Base-by-base conservation (phyloP, 257 asterid species). In the Paraleonurus japonicus region DNA sequence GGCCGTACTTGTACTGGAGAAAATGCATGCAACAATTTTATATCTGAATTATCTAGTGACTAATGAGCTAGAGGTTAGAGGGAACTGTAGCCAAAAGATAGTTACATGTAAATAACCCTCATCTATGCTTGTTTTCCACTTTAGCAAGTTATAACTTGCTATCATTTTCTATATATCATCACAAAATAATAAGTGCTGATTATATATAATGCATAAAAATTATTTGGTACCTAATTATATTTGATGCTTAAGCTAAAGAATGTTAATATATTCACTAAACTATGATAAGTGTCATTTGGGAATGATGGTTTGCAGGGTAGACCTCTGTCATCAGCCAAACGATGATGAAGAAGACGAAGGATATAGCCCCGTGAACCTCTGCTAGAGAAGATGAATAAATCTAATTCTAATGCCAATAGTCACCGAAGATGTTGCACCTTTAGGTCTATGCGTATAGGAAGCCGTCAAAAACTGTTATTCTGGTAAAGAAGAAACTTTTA, bases 341-440 rank as follows among this genome's bases (percentile, higher is more conserved):
- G 98, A 88, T 15, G 98, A 89, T 7, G 97, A 94, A 51, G 99
- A 94, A 43, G 99, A 94, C 57, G 97, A 89, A 3, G 95, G 72
- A 48, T 81, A 75, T 73, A 76, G 78, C 78, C 80, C 95, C 24
- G 24, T 48, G 97, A 86, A 78, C 81, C 86, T 16, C 81, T 94
- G 77, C 80, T 94, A 75, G 96, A 88, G 47, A 91, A 89, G 86
- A 71, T 50, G 61, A 78, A 81, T 74, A 80, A 75, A 78, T 78
- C 85, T 55, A 78, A 71, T 73, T 37, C 83, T 50, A 79, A 69
- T 16, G 61, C 79, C 67, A 82, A 45, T 55, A 58, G 74, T 69
- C 81, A 83, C 60, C 81, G 90, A 65, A 85, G 79, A 76, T 89
- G 96, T 79, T 91, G 85, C 82, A 73, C 86, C 59, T 79, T 86